These are phyloP conservation scores for Erigeron philadelphicus DNA, from an alignment of 140 eudicot species.

Conservation along the genomic window DNA sequence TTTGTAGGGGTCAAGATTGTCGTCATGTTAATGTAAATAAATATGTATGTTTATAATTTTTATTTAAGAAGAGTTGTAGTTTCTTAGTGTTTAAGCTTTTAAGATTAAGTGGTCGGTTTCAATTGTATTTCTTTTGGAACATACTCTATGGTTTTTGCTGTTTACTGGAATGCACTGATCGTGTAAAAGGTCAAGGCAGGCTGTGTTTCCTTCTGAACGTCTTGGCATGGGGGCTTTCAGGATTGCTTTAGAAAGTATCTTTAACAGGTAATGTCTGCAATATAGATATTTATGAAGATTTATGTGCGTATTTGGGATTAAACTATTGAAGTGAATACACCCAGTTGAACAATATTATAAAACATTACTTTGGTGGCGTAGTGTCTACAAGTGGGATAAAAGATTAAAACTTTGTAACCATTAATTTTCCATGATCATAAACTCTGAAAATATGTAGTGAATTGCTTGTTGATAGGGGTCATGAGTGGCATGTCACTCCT, in stretches of 20 bases:
- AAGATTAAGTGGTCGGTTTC: background rate
- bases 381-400: no score
- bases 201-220: constrained; percentile 50
- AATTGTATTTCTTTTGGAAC: background rate
- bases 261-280: constrained; percentile 36
- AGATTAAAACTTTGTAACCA: no score
- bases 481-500: no score
- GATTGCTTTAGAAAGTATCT: constrained; percentile 49
- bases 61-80: no score
- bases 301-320: background rate
- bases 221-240: constrained; percentile 66
- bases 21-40: background rate
- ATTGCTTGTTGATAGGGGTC: no score
- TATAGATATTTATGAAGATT: background rate
- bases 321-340: background rate
- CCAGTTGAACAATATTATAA: background rate
- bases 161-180: constrained; percentile 30
- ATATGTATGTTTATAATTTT: no score
- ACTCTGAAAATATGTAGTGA: no score
- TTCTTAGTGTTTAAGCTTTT: no score
- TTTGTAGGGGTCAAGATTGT: background rate
- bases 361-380: background rate
- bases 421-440: no score
- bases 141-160: constrained; percentile 15
- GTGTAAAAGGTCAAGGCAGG: constrained; percentile 34